Percentiles rank a stretch among this genome's conserved stretches.
These are phyloP conservation scores for Solanum corneliomulleri DNA, from an alignment of 257 asterid genomes.

Conservation along the genomic window DNA sequence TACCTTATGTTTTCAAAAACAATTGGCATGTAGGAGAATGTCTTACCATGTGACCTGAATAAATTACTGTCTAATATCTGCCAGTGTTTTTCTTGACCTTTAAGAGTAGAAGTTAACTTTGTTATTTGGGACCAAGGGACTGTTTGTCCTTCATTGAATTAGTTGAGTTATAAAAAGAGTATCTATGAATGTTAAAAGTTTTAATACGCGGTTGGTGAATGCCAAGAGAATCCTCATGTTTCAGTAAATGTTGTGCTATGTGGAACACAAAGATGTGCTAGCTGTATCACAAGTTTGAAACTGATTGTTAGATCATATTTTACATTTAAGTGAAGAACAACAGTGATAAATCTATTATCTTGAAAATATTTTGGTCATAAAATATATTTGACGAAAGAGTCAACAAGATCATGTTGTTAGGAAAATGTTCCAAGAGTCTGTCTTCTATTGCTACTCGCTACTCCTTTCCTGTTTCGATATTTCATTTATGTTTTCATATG, in stretches of 20 bases:
- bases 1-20: no score
- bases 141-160: not conserved
- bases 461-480: no score
- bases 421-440: no score
- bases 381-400: no score
- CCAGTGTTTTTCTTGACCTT: not conserved
- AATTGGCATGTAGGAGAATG: no score
- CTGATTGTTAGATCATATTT: no score
- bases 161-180: not conserved
- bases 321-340: no score
- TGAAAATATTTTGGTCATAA: no score
- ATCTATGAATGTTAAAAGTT: not conserved
- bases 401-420: no score
- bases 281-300: not conserved
- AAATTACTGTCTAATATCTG: not conserved
- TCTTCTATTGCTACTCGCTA: no score
- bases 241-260: not conserved
- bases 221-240: not conserved
- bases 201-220: not conserved
- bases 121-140: not conserved
- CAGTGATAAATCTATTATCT: no score
- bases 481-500: no score
- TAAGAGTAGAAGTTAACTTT: not conserved
- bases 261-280: not conserved
- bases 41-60: not conserved